A percentile compares a stretch with the other conserved stretches of the same genome.
Evolutionary conservation across 148 eudicot genomes (phyloP).

Genomic region (Dysphania ambrosioides): DNA sequence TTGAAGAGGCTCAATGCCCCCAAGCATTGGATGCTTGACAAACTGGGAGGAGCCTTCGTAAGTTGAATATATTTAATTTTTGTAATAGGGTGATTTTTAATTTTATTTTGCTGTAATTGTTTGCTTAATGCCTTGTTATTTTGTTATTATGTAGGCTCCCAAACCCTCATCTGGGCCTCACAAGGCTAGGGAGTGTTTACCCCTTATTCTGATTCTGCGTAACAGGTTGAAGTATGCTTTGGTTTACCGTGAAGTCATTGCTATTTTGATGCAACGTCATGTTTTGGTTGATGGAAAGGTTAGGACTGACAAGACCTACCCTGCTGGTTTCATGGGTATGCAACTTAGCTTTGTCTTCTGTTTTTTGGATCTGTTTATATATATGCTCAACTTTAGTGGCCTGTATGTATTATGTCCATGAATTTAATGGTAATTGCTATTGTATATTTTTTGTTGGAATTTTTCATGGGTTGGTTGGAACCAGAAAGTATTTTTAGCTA

Average conservation of each 20-base stretch:
- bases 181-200: conserved; percentile 58
- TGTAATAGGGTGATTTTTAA: too few relatives aligned
- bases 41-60: conserved; percentile 55
- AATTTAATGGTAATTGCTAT: background rate
- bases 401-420: background rate
- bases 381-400: too few relatives aligned
- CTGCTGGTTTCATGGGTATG: conserved; percentile 63
- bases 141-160: conserved; percentile 43
- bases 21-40: conserved; percentile 60
- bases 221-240: conserved; percentile 58
- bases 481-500: background rate
- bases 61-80: background rate
- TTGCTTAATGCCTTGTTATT: conserved; percentile 9
- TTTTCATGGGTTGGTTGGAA: background rate
- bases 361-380: background rate
- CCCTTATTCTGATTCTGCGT: conserved; percentile 48
- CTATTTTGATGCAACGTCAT: conserved; percentile 57
- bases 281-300: conserved; percentile 54
- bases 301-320: conserved; percentile 40
- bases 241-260: conserved; percentile 47
- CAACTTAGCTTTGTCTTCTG: background rate
- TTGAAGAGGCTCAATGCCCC: conserved; percentile 73
- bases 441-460: background rate
- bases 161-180: conserved; percentile 65
- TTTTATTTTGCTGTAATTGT: too few relatives aligned